Conservation (phyloP, 495 filamentous ascomycete genomes). For the Penicillium arizonense region DNA sequence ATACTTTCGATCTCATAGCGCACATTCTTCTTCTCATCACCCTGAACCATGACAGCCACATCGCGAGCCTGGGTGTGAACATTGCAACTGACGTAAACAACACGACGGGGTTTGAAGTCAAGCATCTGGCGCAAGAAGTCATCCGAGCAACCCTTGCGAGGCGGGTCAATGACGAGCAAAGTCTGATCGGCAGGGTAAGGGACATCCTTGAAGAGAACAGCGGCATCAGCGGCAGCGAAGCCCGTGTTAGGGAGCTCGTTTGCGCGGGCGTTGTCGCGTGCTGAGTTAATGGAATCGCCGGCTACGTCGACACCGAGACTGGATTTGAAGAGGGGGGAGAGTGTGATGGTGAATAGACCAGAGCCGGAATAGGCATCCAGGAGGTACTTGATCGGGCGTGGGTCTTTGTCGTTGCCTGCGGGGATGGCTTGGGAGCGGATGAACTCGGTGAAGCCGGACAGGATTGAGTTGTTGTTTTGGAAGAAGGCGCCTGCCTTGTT, state of each 20-base stretch:
- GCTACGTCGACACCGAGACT: constrained; percentile 72
- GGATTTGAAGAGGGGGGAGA: constrained; percentile 73
- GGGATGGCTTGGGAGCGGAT: constrained; percentile 77
- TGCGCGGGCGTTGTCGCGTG: constrained; percentile 69
- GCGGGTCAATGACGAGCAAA: constrained; percentile 88
- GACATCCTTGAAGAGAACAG: constrained; percentile 72
- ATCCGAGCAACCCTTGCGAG: constrained; percentile 90
- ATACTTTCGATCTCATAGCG: constrained; percentile 89
- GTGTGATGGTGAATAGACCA: constrained; percentile 93
- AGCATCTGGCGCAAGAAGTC: constrained; percentile 80
- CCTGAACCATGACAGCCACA: constrained; percentile 77
- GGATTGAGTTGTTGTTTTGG: constrained; percentile 99
- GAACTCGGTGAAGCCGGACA: constrained; percentile 85
- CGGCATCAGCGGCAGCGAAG: constrained; percentile 85
- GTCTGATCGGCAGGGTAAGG: constrained; percentile 74
- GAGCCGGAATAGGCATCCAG: constrained; percentile 98
- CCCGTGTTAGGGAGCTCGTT: constrained; percentile 71
- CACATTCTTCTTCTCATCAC: constrained; percentile 48
- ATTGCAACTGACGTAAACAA: constrained; percentile 96
- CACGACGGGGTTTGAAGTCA: constrained; percentile 65
- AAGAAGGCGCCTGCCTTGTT: constrained; percentile 95
- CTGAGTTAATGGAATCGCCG: constrained; percentile 68
- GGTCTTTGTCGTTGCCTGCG: constrained; percentile 24
- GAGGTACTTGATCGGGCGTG: constrained; percentile 68
- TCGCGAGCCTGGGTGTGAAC: constrained; percentile 97